Base-by-base conservation (phyloP, 2,329 filamentous ascomycete species). In the Beauveria varroae region DNA sequence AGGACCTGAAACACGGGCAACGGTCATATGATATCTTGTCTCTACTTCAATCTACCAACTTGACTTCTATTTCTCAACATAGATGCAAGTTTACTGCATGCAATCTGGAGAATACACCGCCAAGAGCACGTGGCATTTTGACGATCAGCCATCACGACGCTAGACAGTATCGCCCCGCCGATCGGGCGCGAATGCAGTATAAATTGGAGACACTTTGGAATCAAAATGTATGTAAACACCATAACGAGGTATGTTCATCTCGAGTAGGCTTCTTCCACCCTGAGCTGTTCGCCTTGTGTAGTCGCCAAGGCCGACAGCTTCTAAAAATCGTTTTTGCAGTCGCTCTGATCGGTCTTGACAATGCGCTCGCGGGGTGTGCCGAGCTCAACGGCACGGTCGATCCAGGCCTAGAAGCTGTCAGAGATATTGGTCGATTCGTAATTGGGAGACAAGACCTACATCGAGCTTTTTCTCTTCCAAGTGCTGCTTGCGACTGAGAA, bases 401-500 rank as follows among this genome's bases (percentile, higher is more conserved):
- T 70, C 69, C 69, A 70, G 4, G 61, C 59, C 68, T 70, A 47
- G 5, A 37, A 14, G 5, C 10, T 28, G 55, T 57, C n/a, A 57
- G 44, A 2, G 28, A 26, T 26, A 7, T 5, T 20, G 14, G 3
- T 34, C 20, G 2, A 37, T 37, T 44, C 24, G 22, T 16, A 12
- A 6, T 1, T 34, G 37, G 2, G 2, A 12, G 5, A 26, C 2
- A 7, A 7, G 22, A 59, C 70, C 66, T 63, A 72, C 70, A 52
- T 73, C 67, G 8, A 73, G 63, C 34, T 67, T 64, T 18, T 64
- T 60, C 2, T 67, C 68, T 12, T 69, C 65, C 26, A 68, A 64
- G 18, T 68, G 63, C 64, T 70, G 70, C 50, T 69, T 62, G 14
- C 71, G 66, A 57, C 70, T 73, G 44, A 73, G 67, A 47, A 73